phyloP scores from a whole-genome alignment of 345 rosid species.

The Aquilaria sinensis region DNA sequence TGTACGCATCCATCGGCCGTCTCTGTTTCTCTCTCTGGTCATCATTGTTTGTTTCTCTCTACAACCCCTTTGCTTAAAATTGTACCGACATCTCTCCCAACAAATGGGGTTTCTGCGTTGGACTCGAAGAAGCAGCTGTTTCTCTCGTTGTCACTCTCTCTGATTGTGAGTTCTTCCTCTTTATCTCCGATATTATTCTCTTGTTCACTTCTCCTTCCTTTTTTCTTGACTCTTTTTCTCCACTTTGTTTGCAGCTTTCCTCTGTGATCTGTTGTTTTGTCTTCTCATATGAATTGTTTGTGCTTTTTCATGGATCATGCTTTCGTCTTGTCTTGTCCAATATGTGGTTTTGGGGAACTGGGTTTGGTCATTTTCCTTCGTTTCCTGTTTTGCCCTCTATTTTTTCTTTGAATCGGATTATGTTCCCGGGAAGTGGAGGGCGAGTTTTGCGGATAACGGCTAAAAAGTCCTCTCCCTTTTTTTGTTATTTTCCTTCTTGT shows the following conservation, averaged over 20 bases:
- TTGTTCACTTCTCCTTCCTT: constrained; percentile 6
- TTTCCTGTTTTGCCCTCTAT: background rate
- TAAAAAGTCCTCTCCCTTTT: background rate
- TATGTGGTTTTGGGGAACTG: constrained; percentile 6
- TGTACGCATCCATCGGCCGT: constrained; percentile 29
- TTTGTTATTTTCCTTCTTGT: constrained; percentile 9
- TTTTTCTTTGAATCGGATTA: background rate
- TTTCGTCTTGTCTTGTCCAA: background rate
- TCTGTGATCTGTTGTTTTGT: constrained; percentile 3
- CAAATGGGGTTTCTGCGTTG: constrained; percentile 48
- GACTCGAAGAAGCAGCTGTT: constrained; percentile 17
- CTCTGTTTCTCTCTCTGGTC: constrained; percentile 14
- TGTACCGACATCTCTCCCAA: constrained; percentile 72
- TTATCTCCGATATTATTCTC: constrained; percentile 6
- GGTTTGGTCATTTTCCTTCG: constrained; percentile 18
- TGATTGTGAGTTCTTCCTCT: constrained; percentile 23
- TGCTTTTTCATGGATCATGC: background rate
- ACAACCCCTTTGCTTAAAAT: constrained; percentile 30
- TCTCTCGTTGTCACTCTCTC: constrained; percentile 3
- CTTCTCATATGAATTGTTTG: background rate
- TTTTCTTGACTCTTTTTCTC: constrained; percentile 3
- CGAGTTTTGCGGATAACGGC: background rate
- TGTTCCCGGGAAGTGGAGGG: background rate
- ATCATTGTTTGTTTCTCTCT: constrained; percentile 10
- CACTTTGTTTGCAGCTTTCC: background rate